Conservation (phyloP, 805 yeast species). For the Candida maesae region DNA sequence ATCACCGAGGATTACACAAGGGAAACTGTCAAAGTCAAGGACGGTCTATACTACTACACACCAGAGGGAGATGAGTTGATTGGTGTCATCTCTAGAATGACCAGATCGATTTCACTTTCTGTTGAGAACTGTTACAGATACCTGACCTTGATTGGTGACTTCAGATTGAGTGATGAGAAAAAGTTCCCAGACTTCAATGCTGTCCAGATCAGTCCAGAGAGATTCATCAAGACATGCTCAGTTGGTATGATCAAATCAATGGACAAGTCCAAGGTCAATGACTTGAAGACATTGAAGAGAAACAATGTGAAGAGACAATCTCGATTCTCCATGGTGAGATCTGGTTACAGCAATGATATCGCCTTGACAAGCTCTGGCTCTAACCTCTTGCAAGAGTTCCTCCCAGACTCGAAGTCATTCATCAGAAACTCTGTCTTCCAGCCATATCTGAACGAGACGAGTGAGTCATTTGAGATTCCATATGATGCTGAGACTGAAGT, state of each 20-base stretch:
- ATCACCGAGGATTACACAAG: constrained; percentile 35
- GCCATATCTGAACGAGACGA: constrained; percentile 31
- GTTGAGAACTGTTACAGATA: constrained; percentile 48
- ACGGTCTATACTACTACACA: constrained; percentile 47
- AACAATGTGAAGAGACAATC: constrained; percentile 27
- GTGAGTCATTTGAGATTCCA: constrained; percentile 14
- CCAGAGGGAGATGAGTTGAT: constrained; percentile 66
- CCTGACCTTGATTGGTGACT: constrained; percentile 60
- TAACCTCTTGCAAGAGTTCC: constrained; percentile 31
- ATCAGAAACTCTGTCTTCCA: constrained; percentile 35
- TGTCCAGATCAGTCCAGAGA: constrained; percentile 54
- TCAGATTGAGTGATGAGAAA: constrained; percentile 54
- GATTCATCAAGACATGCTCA: constrained; percentile 59
- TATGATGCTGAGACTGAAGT: constrained; percentile 40
- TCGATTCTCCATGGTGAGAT: constrained; percentile 34
- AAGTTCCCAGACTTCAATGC: constrained; percentile 61
- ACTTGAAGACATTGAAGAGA: constrained; percentile 20
- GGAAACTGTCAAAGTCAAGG: constrained; percentile 13
- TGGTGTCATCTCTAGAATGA: constrained; percentile 55
- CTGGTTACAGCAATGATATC: constrained; percentile 23
- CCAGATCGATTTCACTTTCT: constrained; percentile 48
- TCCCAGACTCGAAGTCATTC: constrained; percentile 34
- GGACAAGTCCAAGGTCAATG: constrained; percentile 27
- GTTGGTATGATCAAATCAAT: constrained; percentile 49
- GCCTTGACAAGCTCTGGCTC: constrained; percentile 28